Percentiles rank a stretch among this genome's conserved stretches.
These are phyloP conservation scores for Phlyctochytrium bullatum DNA, from an alignment of 192 early-diverging fungal genomes.

Conservation along the genomic window DNA sequence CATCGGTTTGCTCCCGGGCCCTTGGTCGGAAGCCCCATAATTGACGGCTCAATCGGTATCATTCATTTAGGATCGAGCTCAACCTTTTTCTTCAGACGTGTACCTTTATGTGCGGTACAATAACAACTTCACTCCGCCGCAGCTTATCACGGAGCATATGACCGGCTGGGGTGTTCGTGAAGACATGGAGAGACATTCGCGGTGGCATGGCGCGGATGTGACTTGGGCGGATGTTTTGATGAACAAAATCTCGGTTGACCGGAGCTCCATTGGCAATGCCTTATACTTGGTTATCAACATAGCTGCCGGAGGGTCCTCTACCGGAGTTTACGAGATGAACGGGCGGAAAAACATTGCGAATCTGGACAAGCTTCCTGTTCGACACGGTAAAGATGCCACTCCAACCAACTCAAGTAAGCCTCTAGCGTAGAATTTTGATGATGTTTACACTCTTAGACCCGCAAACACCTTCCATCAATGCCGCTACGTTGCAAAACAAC, in stretches of 20 bases:
- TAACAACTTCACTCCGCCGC: conserved; percentile 44
- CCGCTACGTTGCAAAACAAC: conserved; percentile 41
- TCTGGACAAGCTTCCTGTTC: conserved; percentile 28
- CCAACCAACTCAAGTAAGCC: neutral
- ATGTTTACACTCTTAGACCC: conserved; percentile 2
- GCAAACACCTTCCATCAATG: conserved; percentile 30
- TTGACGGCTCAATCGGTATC: conserved; percentile 27
- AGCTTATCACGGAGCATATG: conserved; percentile 42
- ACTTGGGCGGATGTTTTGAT: conserved; percentile 53
- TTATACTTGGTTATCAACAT: conserved; percentile 52
- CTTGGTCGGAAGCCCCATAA: conserved; percentile 17
- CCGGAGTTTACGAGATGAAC: conserved; percentile 25
- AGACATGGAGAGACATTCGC: conserved; percentile 41
- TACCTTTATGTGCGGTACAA: conserved; percentile 53
- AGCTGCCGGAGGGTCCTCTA: conserved; percentile 36
- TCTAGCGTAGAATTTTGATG: neutral
- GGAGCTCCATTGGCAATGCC: conserved; percentile 51
- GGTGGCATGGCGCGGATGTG: conserved; percentile 54
- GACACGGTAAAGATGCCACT: conserved; percentile 17
- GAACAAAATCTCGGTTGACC: conserved; percentile 58
- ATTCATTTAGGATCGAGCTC: neutral
- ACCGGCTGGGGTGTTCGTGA: conserved; percentile 49
- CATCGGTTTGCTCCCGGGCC: conserved; percentile 49
- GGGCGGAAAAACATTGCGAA: conserved; percentile 49
- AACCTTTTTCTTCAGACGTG: conserved; percentile 24